Evolutionary conservation across 768 basidiomycete species (phyloP).

Genomic region (Hysterangium stoloniferum): DNA sequence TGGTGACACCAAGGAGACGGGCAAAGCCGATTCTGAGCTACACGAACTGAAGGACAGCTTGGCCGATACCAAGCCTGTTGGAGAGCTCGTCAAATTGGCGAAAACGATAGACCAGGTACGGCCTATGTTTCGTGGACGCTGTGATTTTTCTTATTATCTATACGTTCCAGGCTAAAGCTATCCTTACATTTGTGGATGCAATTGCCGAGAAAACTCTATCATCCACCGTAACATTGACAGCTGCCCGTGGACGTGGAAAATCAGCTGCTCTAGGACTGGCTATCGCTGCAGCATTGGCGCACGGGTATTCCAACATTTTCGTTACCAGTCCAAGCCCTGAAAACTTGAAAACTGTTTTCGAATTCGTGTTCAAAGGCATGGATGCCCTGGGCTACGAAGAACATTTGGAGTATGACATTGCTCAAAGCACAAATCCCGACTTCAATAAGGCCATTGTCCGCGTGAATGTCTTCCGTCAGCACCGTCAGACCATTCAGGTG

Average conservation of each 20-base stretch:
- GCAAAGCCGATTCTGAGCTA: slow-evolving; percentile 54
- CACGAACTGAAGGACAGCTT: slow-evolving; percentile 71
- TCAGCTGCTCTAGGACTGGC: slow-evolving; percentile 94
- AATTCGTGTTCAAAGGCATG: slow-evolving; percentile 95
- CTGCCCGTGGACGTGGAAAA: slow-evolving; percentile 92
- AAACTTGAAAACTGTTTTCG: slow-evolving; percentile 96
- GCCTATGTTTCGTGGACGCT: neutral
- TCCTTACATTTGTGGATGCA: slow-evolving; percentile 91
- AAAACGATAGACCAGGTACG: slow-evolving; percentile 85
- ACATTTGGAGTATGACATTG: slow-evolving; percentile 94
- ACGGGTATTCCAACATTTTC: slow-evolving; percentile 96
- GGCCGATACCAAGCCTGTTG: slow-evolving; percentile 76
- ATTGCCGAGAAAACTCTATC: slow-evolving; percentile 89
- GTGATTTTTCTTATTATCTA: neutral
- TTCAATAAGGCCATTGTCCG: slow-evolving; percentile 93
- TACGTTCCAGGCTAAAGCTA: slow-evolving; percentile 53
- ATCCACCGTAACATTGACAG: slow-evolving; percentile 92
- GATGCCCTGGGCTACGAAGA: slow-evolving; percentile 94
- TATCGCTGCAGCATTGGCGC: slow-evolving; percentile 84
- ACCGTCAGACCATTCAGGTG: slow-evolving; percentile 95
- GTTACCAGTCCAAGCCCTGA: slow-evolving; percentile 97
- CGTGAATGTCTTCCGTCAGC: slow-evolving; percentile 88
- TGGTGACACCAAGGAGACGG: slow-evolving; percentile 36
- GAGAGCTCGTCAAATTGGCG: slow-evolving; percentile 82
- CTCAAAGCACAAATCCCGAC: slow-evolving; percentile 90